Conservation (phyloP, 148 eudicot genomes). For the Tetragonia tetragonoides region DNA sequence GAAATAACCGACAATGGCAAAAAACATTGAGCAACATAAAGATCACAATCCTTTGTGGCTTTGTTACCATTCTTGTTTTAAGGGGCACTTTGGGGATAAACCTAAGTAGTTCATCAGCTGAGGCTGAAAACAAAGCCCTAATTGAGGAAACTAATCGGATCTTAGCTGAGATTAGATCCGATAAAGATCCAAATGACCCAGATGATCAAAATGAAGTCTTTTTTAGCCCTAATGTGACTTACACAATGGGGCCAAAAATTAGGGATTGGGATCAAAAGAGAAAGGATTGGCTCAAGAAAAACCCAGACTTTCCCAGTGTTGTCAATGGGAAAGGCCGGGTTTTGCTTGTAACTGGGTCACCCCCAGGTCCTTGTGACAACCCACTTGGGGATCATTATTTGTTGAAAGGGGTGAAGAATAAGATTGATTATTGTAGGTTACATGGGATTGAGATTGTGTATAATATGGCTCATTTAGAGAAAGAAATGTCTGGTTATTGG, state of each 20-base stretch:
- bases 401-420: conserved; percentile 66
- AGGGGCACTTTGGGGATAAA: conserved; percentile 80
- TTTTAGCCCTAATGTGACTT: conserved; percentile 35
- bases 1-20: conserved; percentile 40
- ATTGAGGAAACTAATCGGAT: conserved; percentile 69
- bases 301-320: conserved; percentile 45
- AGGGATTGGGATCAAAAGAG: conserved; percentile 51
- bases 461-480: conserved; percentile 66
- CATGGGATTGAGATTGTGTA: conserved; percentile 69
- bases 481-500: conserved; percentile 68
- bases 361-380: conserved; percentile 71
- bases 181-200: conserved; percentile 50
- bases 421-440: conserved; percentile 74
- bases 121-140: conserved; percentile 50
- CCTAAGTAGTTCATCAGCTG: conserved; percentile 46
- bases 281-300: conserved; percentile 44
- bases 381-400: conserved; percentile 71
- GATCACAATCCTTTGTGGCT: conserved; percentile 77
- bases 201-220: conserved; percentile 11
- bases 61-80: conserved; percentile 82
- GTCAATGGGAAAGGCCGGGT: conserved; percentile 48
- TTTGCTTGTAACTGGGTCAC: conserved; percentile 70
- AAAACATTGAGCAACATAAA: conserved; percentile 72
- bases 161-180: conserved; percentile 74
- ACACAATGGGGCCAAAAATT: conserved; percentile 56